These are phyloP conservation scores for Cairneyella variabilis DNA, from an alignment of 495 filamentous ascomycete species.

Conservation along the genomic window DNA sequence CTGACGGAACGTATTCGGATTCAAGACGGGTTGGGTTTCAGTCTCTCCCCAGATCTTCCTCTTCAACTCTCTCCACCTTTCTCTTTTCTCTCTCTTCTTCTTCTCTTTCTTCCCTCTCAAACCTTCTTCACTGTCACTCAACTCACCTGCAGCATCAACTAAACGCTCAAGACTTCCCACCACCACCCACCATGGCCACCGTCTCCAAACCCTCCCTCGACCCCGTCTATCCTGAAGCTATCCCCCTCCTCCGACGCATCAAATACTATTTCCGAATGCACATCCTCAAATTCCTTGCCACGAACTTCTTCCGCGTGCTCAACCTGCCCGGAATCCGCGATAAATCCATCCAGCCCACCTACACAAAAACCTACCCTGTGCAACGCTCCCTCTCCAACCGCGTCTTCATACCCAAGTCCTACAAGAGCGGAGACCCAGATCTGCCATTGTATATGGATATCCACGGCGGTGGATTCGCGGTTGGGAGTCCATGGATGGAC, in stretches of 20 bases:
- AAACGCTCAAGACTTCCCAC: neutral
- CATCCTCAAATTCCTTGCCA: slow-evolving; percentile 13
- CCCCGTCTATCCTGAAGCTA: neutral
- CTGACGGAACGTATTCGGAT: too few relatives aligned
- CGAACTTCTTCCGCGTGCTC: neutral
- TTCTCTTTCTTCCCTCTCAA: neutral
- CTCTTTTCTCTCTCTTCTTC: too few relatives aligned
- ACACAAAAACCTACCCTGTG: slow-evolving; percentile 30
- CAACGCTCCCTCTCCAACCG: slow-evolving; percentile 30
- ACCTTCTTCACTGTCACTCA: neutral
- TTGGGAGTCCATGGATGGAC: slow-evolving; percentile 27
- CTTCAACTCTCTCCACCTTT: too few relatives aligned
- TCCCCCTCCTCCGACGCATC: slow-evolving; percentile 8
- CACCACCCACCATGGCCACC: neutral
- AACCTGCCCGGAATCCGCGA: slow-evolving; percentile 9
- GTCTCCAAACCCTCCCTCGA: neutral
- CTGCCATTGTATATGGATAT: slow-evolving; percentile 36
- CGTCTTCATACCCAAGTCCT: slow-evolving; percentile 31
- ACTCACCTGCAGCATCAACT: too few relatives aligned
- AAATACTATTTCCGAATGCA: neutral
- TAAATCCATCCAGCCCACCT: slow-evolving; percentile 26
- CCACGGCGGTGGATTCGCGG: slow-evolving; percentile 36
- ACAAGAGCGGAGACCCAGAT: slow-evolving; percentile 21
- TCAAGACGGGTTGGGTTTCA: too few relatives aligned
- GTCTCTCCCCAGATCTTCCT: too few relatives aligned